Percentiles rank a stretch among this genome's conserved stretches.
phyloP scores from a whole-genome alignment of 2,329 filamentous ascomycete species.

The Trichoderma brevicompactum region DNA sequence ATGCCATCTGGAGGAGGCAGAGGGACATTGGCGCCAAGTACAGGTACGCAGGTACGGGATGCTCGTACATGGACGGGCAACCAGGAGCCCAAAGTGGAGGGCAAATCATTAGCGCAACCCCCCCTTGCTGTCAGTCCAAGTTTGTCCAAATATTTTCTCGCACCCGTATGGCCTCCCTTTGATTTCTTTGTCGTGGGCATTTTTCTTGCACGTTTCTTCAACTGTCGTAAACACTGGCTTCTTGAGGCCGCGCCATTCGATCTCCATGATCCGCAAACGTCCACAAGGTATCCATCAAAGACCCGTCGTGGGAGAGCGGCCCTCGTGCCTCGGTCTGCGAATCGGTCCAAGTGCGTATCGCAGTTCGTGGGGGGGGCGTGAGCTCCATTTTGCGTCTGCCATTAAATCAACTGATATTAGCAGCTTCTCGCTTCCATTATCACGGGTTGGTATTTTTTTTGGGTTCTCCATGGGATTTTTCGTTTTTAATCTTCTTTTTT shows the following conservation, averaged over 20 bases:
- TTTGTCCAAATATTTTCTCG: neutral
- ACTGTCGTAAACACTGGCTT: neutral
- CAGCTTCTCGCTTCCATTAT: conserved; percentile 15
- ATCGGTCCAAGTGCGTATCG: conserved; percentile 23
- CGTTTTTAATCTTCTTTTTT: neutral
- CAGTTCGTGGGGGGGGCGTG: conserved; percentile 19
- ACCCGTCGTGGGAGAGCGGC: neutral
- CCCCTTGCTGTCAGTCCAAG: neutral
- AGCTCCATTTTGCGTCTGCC: conserved; percentile 21
- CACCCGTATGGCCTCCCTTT: neutral
- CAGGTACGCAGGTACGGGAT: neutral
- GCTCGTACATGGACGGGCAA: neutral
- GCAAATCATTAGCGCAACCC: neutral
- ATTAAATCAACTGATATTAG: conserved; percentile 6
- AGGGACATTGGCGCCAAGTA: neutral
- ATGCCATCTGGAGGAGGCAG: neutral
- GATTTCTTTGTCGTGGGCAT: neutral
- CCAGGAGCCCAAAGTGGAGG: conserved; percentile 5
- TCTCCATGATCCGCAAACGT: conserved; percentile 4
- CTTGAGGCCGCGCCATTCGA: neutral
- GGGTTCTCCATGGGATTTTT: neutral
- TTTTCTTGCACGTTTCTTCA: neutral
- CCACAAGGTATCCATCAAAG: neutral
- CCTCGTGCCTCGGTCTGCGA: conserved; percentile 22
- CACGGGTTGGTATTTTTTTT: neutral